A percentile compares a stretch with the other conserved stretches of the same genome.
These are phyloP conservation scores for Dactylellina sp. DNA, from an alignment of 2,329 filamentous ascomycete genomes.

Conservation along the genomic window DNA sequence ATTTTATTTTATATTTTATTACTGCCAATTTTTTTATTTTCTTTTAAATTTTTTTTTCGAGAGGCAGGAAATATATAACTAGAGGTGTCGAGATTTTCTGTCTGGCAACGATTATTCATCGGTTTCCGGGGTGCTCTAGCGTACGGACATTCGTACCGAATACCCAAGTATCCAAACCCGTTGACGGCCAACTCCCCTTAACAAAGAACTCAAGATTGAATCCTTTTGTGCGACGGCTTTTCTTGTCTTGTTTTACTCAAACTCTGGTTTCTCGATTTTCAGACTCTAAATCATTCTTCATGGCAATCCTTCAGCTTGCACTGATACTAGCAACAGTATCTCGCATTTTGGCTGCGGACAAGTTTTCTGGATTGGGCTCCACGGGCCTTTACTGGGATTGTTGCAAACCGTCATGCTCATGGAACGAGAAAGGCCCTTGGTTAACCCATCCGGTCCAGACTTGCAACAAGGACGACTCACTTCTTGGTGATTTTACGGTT, in stretches of 20 bases:
- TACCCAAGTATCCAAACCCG: constrained; percentile 27
- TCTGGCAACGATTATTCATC: constrained; percentile 18
- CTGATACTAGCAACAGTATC: constrained; percentile 30
- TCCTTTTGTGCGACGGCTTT: constrained; percentile 5
- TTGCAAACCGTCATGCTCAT: constrained; percentile 76
- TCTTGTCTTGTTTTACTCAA: constrained; percentile 14
- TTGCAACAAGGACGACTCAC: constrained; percentile 56
- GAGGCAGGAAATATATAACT: constrained; percentile 37
- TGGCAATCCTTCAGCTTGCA: constrained; percentile 34
- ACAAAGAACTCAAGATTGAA: constrained; percentile 15
- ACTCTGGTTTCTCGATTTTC: constrained; percentile 3
- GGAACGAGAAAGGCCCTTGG: constrained; percentile 57
- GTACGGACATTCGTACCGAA: constrained; percentile 40
- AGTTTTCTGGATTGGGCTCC: constrained; percentile 60
- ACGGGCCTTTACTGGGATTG: constrained; percentile 69
- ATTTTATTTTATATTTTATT: no score
- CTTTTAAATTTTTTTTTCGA: constrained; percentile 16
- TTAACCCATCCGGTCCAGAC: constrained; percentile 58
- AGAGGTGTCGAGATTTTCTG: constrained; percentile 41
- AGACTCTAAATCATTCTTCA: constrained; percentile 9
- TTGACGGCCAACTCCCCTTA: constrained; percentile 35
- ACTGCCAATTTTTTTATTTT: background rate
- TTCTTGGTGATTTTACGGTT: constrained; percentile 35
- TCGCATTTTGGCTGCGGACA: constrained; percentile 33
- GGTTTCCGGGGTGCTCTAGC: constrained; percentile 50